These are phyloP conservation scores for Candida corydali DNA, from an alignment of 805 yeast genomes.

Conservation along the genomic window DNA sequence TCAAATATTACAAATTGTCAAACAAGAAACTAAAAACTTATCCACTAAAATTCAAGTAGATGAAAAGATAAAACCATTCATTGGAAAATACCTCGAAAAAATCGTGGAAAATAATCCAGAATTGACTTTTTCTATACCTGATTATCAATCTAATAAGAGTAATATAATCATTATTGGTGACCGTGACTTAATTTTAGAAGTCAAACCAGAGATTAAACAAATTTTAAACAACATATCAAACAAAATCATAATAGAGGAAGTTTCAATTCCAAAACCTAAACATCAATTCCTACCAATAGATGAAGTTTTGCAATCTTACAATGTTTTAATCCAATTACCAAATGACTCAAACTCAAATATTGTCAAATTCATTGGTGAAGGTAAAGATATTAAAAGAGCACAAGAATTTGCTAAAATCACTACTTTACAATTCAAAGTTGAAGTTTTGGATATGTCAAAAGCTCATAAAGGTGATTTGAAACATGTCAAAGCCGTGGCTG, in stretches of 20 bases:
- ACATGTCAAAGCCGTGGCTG: slow-evolving; percentile 75
- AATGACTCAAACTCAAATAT: slow-evolving; percentile 34
- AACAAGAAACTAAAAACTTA: slow-evolving; percentile 64
- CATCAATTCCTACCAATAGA: slow-evolving; percentile 65
- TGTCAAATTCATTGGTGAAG: slow-evolving; percentile 64
- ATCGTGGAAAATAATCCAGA: slow-evolving; percentile 19
- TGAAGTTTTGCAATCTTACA: slow-evolving; percentile 47
- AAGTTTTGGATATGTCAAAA: slow-evolving; percentile 73
- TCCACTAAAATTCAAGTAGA: slow-evolving; percentile 47
- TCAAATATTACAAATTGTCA: slow-evolving; percentile 67
- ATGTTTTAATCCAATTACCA: slow-evolving; percentile 59
- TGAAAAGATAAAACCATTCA: slow-evolving; percentile 42
- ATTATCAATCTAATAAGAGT: slow-evolving; percentile 30
- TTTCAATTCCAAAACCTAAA: slow-evolving; percentile 60
- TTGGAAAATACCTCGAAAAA: slow-evolving; percentile 26
- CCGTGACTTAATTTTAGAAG: slow-evolving; percentile 57
- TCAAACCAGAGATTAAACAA: slow-evolving; percentile 48
- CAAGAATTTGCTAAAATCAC: slow-evolving; percentile 55
- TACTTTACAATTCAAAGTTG: slow-evolving; percentile 57
- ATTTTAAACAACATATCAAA: slow-evolving; percentile 41
- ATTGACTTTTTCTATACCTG: slow-evolving; percentile 34
- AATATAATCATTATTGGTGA: slow-evolving; percentile 61
- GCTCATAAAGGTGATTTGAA: slow-evolving; percentile 78
- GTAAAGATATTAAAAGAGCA: slow-evolving; percentile 54
- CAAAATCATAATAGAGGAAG: slow-evolving; percentile 49